Base-by-base conservation (phyloP, 495 filamentous ascomycete species). In the Aspergillus sclerotioniger region DNA sequence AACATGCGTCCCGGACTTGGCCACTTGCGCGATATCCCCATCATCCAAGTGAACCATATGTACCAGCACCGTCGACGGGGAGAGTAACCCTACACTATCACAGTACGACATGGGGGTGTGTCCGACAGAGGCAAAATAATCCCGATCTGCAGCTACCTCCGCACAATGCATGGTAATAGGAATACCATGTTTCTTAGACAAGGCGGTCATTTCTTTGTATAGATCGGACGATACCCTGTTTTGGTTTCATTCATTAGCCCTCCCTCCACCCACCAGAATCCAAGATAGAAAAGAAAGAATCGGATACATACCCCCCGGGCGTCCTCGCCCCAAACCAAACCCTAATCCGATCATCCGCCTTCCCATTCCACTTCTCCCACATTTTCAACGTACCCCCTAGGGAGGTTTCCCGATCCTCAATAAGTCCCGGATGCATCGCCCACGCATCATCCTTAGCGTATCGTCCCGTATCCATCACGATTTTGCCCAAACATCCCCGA, bases 291-390 rank as follows among this genome's bases (percentile, higher is more conserved):
- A 50, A n/a, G 59, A 61, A 32, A 31, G 51, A n/a, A 9, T 3
- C 3, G 2, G 1, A 48, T 15, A 41, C 51, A 20, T 61, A 79
- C 74, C 77, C 77, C 48, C 79, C 76, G 12, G 79, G 77, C 7
- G 79, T 80, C 37, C 76, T 67, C 0, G 78, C 78, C 15, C 77
- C 77, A 62, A 80, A 79, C 79, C 79, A 82, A 7, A 82, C 76
- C 1, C 73, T 67, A 37, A 82, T 78, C 3, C 79, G 66, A 52
- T 75, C 76, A 57, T 79, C 66, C 41, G 75, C 67, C 41, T 70
- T 61, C 25, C 77, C 74, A 68, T 79, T 66, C 77, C 77, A 81
- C 45, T 75, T 78, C 67, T 78, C 71, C 66, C 71, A 73, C 75
- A 76, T 77, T 19, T 67, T 65, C 16, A 81, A 16, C 2, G 73